Percentiles rank a stretch among this genome's conserved stretches.
Evolutionary conservation across 495 filamentous ascomycete genomes (phyloP).

Genomic region (Lichenothelia convexa): DNA sequence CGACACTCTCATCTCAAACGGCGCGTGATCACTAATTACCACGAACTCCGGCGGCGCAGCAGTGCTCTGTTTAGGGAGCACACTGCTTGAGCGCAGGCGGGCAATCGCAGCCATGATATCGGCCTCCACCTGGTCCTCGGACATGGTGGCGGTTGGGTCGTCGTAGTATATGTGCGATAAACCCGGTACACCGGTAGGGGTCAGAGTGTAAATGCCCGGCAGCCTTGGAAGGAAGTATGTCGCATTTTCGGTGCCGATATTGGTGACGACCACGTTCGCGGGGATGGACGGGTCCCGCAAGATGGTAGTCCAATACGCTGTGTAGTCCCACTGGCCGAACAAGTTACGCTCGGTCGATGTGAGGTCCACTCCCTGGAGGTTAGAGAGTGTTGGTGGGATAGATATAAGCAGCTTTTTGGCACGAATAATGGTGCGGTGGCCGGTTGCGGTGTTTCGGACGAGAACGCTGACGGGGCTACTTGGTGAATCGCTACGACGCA

Average conservation of each 20-base stretch:
- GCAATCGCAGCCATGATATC: conserved; percentile 10
- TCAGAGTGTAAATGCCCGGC: conserved; percentile 9
- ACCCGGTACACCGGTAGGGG: conserved; percentile 3
- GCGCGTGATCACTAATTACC: conserved; percentile 9
- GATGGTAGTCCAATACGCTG: conserved; percentile 27
- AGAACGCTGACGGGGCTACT: conserved; percentile 13
- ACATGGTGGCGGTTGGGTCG: conserved; percentile 5
- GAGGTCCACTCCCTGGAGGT: conserved; percentile 22
- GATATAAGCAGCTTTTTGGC: conserved; percentile 30
- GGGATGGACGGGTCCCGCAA: conserved; percentile 26
- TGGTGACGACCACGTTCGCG: conserved; percentile 10
- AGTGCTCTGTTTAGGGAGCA: not conserved
- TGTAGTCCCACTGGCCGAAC: conserved; percentile 23
- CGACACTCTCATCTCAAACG: conserved; percentile 13
- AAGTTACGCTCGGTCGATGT: conserved; percentile 17
- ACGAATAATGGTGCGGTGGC: conserved; percentile 20
- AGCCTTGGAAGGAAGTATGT: conserved; percentile 13
- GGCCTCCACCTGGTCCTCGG: conserved; percentile 7
- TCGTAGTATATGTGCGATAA: conserved; percentile 7
- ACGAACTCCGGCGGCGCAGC: conserved; percentile 11
- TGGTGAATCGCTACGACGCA: conserved; percentile 15
- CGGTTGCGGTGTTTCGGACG: conserved; percentile 20
- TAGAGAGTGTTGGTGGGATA: conserved; percentile 23
- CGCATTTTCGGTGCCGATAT: conserved; percentile 15
- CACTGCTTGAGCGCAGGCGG: conserved; percentile 1